Percentiles rank a stretch among this genome's conserved stretches.
phyloP scores from a whole-genome alignment of 805 yeast genomes.

The Saccharomycopsis sp. region DNA sequence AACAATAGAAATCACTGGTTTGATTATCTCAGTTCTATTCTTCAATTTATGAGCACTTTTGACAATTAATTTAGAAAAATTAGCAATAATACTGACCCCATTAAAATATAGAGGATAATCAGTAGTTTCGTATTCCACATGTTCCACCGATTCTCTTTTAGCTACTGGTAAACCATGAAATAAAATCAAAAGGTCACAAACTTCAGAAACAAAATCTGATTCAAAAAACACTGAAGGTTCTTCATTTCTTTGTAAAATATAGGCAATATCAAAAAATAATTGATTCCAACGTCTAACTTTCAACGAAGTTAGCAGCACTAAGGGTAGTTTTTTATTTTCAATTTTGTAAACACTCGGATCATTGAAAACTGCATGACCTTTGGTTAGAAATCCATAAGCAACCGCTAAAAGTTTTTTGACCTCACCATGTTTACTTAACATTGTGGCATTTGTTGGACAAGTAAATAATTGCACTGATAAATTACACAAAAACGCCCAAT shows the following conservation, averaged over 20 bases:
- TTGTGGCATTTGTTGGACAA: slow-evolving; percentile 59
- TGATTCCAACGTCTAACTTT: slow-evolving; percentile 72
- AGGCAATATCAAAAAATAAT: slow-evolving; percentile 68
- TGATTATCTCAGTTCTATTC: not conserved
- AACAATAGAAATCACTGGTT: slow-evolving; percentile 4
- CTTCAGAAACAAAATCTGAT: slow-evolving; percentile 39
- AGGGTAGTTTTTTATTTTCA: slow-evolving; percentile 20
- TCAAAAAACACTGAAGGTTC: slow-evolving; percentile 37
- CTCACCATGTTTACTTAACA: slow-evolving; percentile 55
- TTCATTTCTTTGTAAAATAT: slow-evolving; percentile 60
- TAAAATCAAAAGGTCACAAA: slow-evolving; percentile 52
- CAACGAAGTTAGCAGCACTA: slow-evolving; percentile 32
- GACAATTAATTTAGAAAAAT: slow-evolving; percentile 45
- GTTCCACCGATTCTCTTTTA: slow-evolving; percentile 64
- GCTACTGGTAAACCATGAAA: slow-evolving; percentile 75
- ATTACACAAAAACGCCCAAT: slow-evolving; percentile 56
- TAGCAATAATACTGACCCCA: slow-evolving; percentile 49
- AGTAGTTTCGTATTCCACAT: slow-evolving; percentile 84
- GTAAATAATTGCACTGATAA: slow-evolving; percentile 76
- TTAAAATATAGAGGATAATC: slow-evolving; percentile 44
- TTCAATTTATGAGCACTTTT: slow-evolving; percentile 29
- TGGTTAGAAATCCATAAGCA: slow-evolving; percentile 52
- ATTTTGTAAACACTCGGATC: no score
- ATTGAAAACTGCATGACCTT: slow-evolving; percentile 37
- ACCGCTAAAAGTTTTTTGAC: slow-evolving; percentile 50